These are phyloP conservation scores for Diversispora eburnea DNA, from an alignment of 192 early-diverging fungal species.

Conservation along the genomic window DNA sequence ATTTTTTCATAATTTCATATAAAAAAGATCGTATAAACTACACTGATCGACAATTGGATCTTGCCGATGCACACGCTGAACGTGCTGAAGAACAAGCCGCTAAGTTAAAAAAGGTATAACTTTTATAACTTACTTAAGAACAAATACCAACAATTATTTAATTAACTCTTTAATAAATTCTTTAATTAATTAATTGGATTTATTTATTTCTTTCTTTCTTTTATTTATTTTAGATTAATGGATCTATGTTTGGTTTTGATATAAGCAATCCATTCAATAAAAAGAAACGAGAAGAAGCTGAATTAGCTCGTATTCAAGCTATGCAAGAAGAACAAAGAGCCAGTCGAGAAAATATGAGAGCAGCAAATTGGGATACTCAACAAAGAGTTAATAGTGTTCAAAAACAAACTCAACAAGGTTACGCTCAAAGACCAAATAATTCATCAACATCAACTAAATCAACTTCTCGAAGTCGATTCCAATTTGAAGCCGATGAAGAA, in stretches of 20 bases:
- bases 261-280: constrained; percentile 67
- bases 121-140: not conserved
- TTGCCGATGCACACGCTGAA: constrained; percentile 57
- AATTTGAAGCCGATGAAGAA: constrained; percentile 64
- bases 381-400: constrained; percentile 51
- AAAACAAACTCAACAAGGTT: constrained; percentile 19
- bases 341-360: constrained; percentile 51
- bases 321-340: constrained; percentile 51
- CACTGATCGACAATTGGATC: constrained; percentile 64
- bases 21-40: constrained; percentile 39
- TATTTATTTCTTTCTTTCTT: no score
- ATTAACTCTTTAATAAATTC: not conserved
- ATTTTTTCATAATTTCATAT: no score
- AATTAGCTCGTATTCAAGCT: constrained; percentile 47
- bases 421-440: constrained; percentile 41
- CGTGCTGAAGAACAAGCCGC: constrained; percentile 49
- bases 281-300: constrained; percentile 54
- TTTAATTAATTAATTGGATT: no score
- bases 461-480: constrained; percentile 46
- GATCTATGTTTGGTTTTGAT: constrained; percentile 70
- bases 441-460: constrained; percentile 38
- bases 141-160: not conserved
- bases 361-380: constrained; percentile 54
- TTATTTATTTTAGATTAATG: constrained; percentile 45
- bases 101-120: constrained; percentile 48